Base-by-base conservation (phyloP, 192 early-diverging fungal genomes). In the Podila epicladia region DNA sequence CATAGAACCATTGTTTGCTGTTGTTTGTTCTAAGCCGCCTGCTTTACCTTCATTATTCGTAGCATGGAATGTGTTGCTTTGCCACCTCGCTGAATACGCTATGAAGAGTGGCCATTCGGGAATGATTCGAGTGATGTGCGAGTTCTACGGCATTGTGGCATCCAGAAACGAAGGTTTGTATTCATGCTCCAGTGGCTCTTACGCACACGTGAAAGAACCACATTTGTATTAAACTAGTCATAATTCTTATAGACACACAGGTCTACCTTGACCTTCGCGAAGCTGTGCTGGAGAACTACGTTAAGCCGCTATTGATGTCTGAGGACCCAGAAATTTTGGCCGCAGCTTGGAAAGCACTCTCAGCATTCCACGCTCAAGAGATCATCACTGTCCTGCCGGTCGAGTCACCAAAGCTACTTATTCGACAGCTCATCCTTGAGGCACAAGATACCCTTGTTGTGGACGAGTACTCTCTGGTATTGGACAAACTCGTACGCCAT, bases 21-120 rank as follows among this genome's bases (percentile, higher is more conserved):
- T 58, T 70, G 0, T 11, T 35, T 64, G 37, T 64, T 15, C 29
- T 28, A 55, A 5, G 7, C 50, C 48, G 29, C 45, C 45, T 69
- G 20, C 28, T 64, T 65, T 69, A 13, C 49, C 7, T 37, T 19
- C 49, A 11, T 17, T 45, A 48, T 51, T 7, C 37, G 9, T 65
- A 87, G 86, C 85, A 0, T 90, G 89, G 89, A 85, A 67, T 19
- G 82, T 88, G 0, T 35, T 84, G 9, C 62, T 90, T 12, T 70
- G 64, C 9, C 76, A 90, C 66, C 66, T 90, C 1, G 83, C 87
- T 9, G 64, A 84, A 33, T 73, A 82, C 35, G 73, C 85, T 1
- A 72, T 79, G 66, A 55, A 77, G 28, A 61, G 50, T 3, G 55
- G 73, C 20, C 63, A 67, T n/a, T 28, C 57, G n/a, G 58, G 65